Percentiles rank a stretch among this genome's conserved stretches.
Evolutionary conservation across 305 asterid genomes (phyloP).

Genomic region (Ilex paraguariensis): DNA sequence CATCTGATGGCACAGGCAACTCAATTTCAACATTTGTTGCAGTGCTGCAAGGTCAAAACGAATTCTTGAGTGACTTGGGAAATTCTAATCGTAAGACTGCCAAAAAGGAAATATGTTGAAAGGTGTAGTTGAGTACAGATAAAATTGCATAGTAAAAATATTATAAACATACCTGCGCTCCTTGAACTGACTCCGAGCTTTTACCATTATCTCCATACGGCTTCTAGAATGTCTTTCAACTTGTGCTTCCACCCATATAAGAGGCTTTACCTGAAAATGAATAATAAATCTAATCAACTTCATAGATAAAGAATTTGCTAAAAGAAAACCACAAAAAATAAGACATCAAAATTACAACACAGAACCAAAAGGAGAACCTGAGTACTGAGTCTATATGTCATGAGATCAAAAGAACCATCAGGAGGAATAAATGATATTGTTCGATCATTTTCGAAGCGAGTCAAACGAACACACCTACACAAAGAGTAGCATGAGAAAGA

Average conservation of each 20-base stretch:
- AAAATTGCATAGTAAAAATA: not conserved
- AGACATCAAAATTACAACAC: not conserved
- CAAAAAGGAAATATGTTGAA: constrained; percentile 1
- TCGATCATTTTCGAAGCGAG: constrained; percentile 88
- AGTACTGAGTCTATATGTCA: constrained; percentile 96
- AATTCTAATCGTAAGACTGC: constrained; percentile 2
- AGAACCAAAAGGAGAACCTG: constrained; percentile 45
- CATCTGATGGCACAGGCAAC: constrained; percentile 4
- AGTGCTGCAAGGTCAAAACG: not conserved
- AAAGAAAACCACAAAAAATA: not conserved
- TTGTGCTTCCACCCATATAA: constrained; percentile 97
- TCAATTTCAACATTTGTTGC: constrained; percentile 6
- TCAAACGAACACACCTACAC: constrained; percentile 87
- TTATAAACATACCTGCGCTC: constrained; percentile 72
- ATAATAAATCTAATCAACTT: constrained; percentile 7
- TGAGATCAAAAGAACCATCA: constrained; percentile 95
- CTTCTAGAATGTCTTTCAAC: constrained; percentile 93
- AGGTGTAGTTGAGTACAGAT: constrained; percentile 5
- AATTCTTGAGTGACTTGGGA: not conserved
- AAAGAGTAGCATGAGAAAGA: constrained; percentile 14
- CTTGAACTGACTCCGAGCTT: constrained; percentile 96
- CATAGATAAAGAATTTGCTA: not conserved
- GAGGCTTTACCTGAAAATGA: constrained; percentile 79
- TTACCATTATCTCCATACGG: constrained; percentile 77
- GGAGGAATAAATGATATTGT: constrained; percentile 97